Evolutionary conservation across 2,329 filamentous ascomycete genomes (phyloP).

Genomic region (Elsinoe perseae): DNA sequence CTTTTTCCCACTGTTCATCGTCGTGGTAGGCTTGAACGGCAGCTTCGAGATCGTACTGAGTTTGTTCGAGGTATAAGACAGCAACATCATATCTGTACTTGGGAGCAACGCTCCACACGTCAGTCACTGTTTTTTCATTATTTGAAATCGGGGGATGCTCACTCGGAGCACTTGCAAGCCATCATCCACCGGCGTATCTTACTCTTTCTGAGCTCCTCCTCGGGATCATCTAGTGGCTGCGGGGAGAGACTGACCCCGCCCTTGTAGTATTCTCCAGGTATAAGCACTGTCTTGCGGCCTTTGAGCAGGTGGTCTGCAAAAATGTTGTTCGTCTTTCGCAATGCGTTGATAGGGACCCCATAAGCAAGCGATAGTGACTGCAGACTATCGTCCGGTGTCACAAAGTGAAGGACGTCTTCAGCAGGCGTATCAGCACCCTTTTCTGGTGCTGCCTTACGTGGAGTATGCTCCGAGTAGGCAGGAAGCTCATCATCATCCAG

Average conservation of each 20-base stretch:
- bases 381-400: slow-evolving; percentile 63
- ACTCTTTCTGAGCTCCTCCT: slow-evolving; percentile 62
- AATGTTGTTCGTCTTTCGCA: slow-evolving; percentile 62
- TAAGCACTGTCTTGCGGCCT: slow-evolving; percentile 60
- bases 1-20: slow-evolving; percentile 68
- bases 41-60: slow-evolving; percentile 55
- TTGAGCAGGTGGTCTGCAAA: slow-evolving; percentile 63
- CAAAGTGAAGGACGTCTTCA: slow-evolving; percentile 67
- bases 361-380: slow-evolving; percentile 64
- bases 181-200: slow-evolving; percentile 73
- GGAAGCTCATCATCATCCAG: slow-evolving; percentile 35
- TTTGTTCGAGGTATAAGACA: slow-evolving; percentile 64
- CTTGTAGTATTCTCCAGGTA: slow-evolving; percentile 63
- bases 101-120: slow-evolving; percentile 32
- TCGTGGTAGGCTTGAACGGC: slow-evolving; percentile 59
- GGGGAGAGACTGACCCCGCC: slow-evolving; percentile 61
- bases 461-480: slow-evolving; percentile 36
- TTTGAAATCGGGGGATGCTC: slow-evolving; percentile 31
- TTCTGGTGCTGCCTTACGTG: slow-evolving; percentile 25
- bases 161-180: slow-evolving; percentile 67
- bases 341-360: slow-evolving; percentile 53
- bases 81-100: slow-evolving; percentile 57
- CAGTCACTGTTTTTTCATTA: slow-evolving; percentile 26
- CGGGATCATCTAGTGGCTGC: slow-evolving; percentile 63
- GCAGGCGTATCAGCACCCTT: slow-evolving; percentile 32